These are phyloP conservation scores for Pseudodiploospora longispora DNA, from an alignment of 2,329 filamentous ascomycete species.

Conservation along the genomic window DNA sequence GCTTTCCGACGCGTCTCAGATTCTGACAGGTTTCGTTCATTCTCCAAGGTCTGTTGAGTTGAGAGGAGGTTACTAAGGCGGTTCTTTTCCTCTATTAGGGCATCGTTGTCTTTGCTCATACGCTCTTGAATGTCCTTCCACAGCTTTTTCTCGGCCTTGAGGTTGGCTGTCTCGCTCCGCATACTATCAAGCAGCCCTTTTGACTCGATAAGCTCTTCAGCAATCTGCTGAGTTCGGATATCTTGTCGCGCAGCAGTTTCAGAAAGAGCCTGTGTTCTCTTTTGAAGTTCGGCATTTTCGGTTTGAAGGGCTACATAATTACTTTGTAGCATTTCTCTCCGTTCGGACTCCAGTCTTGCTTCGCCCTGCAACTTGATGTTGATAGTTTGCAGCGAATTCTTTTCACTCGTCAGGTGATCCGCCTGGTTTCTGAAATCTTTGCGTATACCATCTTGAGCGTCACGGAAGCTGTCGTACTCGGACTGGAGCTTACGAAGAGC, in stretches of 20 bases:
- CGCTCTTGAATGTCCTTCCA: constrained; percentile 92
- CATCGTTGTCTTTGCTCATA: constrained; percentile 80
- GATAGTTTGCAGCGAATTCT: constrained; percentile 73
- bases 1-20: constrained; percentile 73
- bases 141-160: constrained; percentile 89
- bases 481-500: constrained; percentile 80
- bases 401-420: constrained; percentile 72
- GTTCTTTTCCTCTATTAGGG: constrained; percentile 72
- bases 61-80: constrained; percentile 75
- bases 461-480: constrained; percentile 83
- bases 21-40: constrained; percentile 81
- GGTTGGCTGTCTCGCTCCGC: constrained; percentile 81
- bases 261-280: constrained; percentile 66
- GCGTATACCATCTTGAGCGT: constrained; percentile 75
- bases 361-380: constrained; percentile 74
- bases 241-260: constrained; percentile 87
- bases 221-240: constrained; percentile 79
- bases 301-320: constrained; percentile 78
- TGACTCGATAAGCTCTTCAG: constrained; percentile 85
- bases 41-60: constrained; percentile 80
- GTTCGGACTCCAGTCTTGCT: constrained; percentile 70
- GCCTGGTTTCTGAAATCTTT: constrained; percentile 78
- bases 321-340: constrained; percentile 80
- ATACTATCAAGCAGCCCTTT: constrained; percentile 76
- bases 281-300: constrained; percentile 82